These are phyloP conservation scores for Metarhizium guizhouense DNA, from an alignment of 2,329 filamentous ascomycete species.

Conservation along the genomic window DNA sequence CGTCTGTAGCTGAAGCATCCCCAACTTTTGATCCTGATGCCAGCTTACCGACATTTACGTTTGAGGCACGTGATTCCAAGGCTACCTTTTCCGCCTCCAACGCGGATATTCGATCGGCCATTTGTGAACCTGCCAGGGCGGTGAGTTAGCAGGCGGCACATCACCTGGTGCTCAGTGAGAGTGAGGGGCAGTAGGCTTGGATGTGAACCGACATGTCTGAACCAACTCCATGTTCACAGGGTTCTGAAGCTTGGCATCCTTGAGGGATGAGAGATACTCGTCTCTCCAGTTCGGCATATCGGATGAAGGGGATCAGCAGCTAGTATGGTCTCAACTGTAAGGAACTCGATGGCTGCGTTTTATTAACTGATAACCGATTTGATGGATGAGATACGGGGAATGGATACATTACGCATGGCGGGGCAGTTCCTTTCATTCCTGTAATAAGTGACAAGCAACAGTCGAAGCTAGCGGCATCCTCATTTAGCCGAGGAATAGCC, in stretches of 20 bases:
- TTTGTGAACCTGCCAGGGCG: conserved; percentile 44
- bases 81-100: conserved; percentile 50
- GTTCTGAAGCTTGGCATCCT: conserved; percentile 60
- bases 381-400: too few relatives aligned
- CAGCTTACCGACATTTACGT: conserved; percentile 10
- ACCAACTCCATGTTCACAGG: conserved; percentile 58
- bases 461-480: neutral
- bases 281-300: conserved; percentile 64
- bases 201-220: conserved; percentile 57
- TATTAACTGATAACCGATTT: neutral
- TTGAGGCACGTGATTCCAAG: conserved; percentile 21
- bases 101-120: conserved; percentile 57
- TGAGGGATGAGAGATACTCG: conserved; percentile 69
- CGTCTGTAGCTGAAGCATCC: conserved; percentile 12
- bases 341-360: neutral
- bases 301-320: neutral
- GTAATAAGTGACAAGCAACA: neutral
- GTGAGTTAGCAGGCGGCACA: conserved; percentile 15
- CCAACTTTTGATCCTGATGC: conserved; percentile 6
- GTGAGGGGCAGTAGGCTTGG: conserved; percentile 9
- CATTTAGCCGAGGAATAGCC: conserved; percentile 25
- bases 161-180: neutral
- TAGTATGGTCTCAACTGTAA: neutral
- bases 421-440: neutral
- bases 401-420: neutral